Base-by-base conservation (phyloP, 305 asterid species). In the Ajuga reptans region DNA sequence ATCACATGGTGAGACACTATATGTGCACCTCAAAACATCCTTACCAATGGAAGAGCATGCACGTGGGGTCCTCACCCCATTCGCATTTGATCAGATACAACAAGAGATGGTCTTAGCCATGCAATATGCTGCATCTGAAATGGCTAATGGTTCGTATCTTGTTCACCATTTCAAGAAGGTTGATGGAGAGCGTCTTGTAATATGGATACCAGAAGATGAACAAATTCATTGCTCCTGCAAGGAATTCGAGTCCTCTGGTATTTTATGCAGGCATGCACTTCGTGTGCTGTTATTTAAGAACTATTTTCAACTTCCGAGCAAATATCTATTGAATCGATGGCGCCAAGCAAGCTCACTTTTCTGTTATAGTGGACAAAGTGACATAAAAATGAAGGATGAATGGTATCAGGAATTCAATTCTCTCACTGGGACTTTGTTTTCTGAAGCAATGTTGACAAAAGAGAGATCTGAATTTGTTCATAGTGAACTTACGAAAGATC, bases 201-300 rank as follows among this genome's bases (percentile, higher is more conserved):
- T 84, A 55, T 84, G 88, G 86, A 76, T 78, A 41, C 77, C 85
- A 5, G 89, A 84, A 78, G 84, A 79, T 7, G 92, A 82, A 73
- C 88, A 84, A 74, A 83, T 85, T 50, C 84, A 83, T 70, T 87
- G 93, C 75, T 83, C 87, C 31, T 87, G 90, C 78, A 85, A 83
- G 78, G 86, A 83, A 68, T 87, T 85, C 58, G 93, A 87, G 81
- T 76, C 90, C 14, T 73, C 84, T 2, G 90, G 93, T 59, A 80
- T 75, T 72, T 75, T 87, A 70, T 87, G 93, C 78, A 80, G 89
- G 80, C 93, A 87, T 74, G 93, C 89, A 43, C 79, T 85, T 67
- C 84, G 94, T 6, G 85, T 87, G 24, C 78, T 87, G 56, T 43
- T 83, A 21, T 53, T 77, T 67, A 83, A 85, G 80, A 87, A 85